phyloP scores from a whole-genome alignment of 345 rosid species.

The Salix brachista region DNA sequence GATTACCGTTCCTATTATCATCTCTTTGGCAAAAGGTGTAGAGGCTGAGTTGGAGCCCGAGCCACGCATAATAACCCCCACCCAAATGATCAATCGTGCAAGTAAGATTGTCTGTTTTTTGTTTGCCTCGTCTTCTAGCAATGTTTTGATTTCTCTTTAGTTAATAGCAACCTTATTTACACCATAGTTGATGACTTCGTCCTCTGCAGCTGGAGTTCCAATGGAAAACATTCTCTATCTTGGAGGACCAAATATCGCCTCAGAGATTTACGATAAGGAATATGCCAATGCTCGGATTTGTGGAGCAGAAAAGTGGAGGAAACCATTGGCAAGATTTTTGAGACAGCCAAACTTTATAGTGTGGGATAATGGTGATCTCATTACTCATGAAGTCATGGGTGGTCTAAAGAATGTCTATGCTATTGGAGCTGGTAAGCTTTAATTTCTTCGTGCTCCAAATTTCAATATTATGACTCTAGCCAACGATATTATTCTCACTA shows the following conservation, averaged over 20 bases:
- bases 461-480: not conserved
- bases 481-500: not conserved
- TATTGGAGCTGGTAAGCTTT: slow-evolving; percentile 87
- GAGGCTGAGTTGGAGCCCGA: slow-evolving; percentile 79
- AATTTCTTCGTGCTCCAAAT: not conserved
- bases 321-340: slow-evolving; percentile 74
- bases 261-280: slow-evolving; percentile 87
- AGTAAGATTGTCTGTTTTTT: slow-evolving; percentile 42
- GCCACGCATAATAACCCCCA: slow-evolving; percentile 88
- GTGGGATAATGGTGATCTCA: slow-evolving; percentile 95
- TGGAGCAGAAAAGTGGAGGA: slow-evolving; percentile 94
- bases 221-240: slow-evolving; percentile 84
- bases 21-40: slow-evolving; percentile 86
- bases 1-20: slow-evolving; percentile 62
- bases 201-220: slow-evolving; percentile 63
- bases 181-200: not conserved
- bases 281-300: slow-evolving; percentile 99
- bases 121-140: too few species aligned
- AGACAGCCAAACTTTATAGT: slow-evolving; percentile 90
- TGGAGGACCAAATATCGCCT: slow-evolving; percentile 97
- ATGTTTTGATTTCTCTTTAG: not conserved
- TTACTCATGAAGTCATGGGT: slow-evolving; percentile 99
- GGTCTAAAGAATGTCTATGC: slow-evolving; percentile 98
- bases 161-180: not conserved
- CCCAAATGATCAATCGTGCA: slow-evolving; percentile 84